A percentile compares a stretch with the other conserved stretches of the same genome.
Evolutionary conservation across 345 rosid species (phyloP).

Genomic region (Zanthoxylum bungeanum): DNA sequence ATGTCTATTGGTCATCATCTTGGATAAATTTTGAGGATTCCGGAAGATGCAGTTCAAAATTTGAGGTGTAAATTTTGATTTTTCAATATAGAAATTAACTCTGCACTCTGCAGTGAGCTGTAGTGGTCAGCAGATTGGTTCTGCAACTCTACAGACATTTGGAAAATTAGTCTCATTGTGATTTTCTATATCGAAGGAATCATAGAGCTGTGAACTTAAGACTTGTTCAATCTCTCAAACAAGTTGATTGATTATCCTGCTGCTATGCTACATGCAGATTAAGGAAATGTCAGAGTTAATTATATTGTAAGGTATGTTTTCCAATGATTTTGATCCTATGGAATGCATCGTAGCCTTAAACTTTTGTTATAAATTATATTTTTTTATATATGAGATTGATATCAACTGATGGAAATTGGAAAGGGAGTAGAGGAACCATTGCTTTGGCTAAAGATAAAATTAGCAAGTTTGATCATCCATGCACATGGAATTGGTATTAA

Average conservation of each 20-base stretch:
- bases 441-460: constrained; percentile 10
- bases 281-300: not conserved
- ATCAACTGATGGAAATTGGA: not conserved
- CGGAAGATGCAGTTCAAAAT: not conserved
- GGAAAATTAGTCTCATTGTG: not conserved
- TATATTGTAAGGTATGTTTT: not conserved
- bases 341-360: not conserved
- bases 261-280: too few species aligned
- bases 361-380: not conserved
- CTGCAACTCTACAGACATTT: not conserved
- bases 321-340: not conserved
- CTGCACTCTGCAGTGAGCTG: not conserved
- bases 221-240: not conserved
- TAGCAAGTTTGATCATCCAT: constrained; percentile 13
- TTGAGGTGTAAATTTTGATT: not conserved
- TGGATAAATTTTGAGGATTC: not conserved
- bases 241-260: not conserved
- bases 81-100: not conserved
- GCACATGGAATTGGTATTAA: constrained; percentile 15
- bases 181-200: not conserved
- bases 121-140: not conserved
- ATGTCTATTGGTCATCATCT: not conserved
- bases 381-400: not conserved
- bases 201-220: not conserved
- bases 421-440: not conserved